Conservation (phyloP, 140 eudicot genomes). For the Artemisia princeps region DNA sequence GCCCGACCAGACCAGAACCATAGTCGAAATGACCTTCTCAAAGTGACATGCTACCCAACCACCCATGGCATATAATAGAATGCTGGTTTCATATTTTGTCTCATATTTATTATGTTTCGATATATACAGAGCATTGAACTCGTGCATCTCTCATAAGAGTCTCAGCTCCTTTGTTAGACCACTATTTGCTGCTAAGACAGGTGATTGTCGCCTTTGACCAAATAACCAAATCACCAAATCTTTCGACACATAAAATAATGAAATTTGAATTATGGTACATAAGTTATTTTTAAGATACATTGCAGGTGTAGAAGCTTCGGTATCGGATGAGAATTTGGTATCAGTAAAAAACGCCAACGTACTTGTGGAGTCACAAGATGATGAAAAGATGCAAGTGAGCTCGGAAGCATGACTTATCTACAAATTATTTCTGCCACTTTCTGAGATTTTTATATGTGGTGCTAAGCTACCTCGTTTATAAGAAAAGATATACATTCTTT, state of each 20-base stretch:
- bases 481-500: slow-evolving; percentile 6
- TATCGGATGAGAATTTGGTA: slow-evolving; percentile 45
- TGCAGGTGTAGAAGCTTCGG: slow-evolving; percentile 69
- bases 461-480: background rate
- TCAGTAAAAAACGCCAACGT: slow-evolving; percentile 47
- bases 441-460: slow-evolving; percentile 5
- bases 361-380: slow-evolving; percentile 63
- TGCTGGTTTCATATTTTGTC: background rate
- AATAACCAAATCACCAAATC: slow-evolving; percentile 15
- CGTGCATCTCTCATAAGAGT: slow-evolving; percentile 21
- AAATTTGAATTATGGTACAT: background rate
- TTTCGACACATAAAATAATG: slow-evolving; percentile 6
- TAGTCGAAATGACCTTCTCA: no score
- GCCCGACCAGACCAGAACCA: background rate
- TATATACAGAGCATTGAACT: slow-evolving; percentile 33
- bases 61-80: background rate
- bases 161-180: slow-evolving; percentile 37
- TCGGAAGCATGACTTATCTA: slow-evolving; percentile 23
- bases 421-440: slow-evolving; percentile 2
- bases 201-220: slow-evolving; percentile 30
- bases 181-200: slow-evolving; percentile 54
- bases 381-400: slow-evolving; percentile 66
- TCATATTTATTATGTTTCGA: background rate
- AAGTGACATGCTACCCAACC: background rate
- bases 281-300: slow-evolving; percentile 11